These are phyloP conservation scores for Ophiostoma pallidulum DNA, from an alignment of 2,329 filamentous ascomycete genomes.

Conservation along the genomic window DNA sequence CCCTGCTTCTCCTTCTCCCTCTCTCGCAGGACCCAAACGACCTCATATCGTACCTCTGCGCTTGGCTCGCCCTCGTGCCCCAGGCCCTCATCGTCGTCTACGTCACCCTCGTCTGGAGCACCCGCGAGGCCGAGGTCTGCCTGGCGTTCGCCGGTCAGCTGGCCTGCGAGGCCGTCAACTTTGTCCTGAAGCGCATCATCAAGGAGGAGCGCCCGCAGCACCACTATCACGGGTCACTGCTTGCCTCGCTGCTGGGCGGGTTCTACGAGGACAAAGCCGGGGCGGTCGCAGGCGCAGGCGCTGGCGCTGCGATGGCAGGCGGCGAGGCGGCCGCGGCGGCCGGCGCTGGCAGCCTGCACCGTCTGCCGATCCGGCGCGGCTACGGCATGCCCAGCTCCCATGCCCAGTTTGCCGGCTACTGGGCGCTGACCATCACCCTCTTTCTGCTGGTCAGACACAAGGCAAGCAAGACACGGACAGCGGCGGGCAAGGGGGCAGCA, in stretches of 20 bases:
- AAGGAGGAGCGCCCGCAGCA: slow-evolving; percentile 81
- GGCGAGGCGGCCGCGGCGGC: background rate
- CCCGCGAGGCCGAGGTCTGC: slow-evolving; percentile 78
- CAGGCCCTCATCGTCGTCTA: slow-evolving; percentile 88
- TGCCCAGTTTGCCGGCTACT: slow-evolving; percentile 89
- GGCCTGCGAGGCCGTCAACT: slow-evolving; percentile 85
- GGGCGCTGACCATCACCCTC: slow-evolving; percentile 71
- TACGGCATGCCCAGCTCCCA: slow-evolving; percentile 97
- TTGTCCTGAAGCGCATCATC: slow-evolving; percentile 77
- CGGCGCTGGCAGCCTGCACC: no score
- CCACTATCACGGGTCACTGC: slow-evolving; percentile 46
- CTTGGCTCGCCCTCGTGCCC: slow-evolving; percentile 87
- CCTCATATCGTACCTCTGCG: slow-evolving; percentile 74
- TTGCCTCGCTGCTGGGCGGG: slow-evolving; percentile 1
- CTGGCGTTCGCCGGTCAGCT: slow-evolving; percentile 91
- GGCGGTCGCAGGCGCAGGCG: background rate
- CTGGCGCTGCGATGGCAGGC: background rate
- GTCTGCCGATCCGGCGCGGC: slow-evolving; percentile 34
- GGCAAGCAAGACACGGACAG: slow-evolving; percentile 28
- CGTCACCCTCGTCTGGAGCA: slow-evolving; percentile 79
- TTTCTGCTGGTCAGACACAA: slow-evolving; percentile 77
- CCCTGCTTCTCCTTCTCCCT: background rate
- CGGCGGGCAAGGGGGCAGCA: slow-evolving; percentile 9
- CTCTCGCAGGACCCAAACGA: slow-evolving; percentile 67
- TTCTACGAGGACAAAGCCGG: background rate